Evolutionary conservation across 805 yeast species (phyloP).

Genomic region (Saitoella complicata): DNA sequence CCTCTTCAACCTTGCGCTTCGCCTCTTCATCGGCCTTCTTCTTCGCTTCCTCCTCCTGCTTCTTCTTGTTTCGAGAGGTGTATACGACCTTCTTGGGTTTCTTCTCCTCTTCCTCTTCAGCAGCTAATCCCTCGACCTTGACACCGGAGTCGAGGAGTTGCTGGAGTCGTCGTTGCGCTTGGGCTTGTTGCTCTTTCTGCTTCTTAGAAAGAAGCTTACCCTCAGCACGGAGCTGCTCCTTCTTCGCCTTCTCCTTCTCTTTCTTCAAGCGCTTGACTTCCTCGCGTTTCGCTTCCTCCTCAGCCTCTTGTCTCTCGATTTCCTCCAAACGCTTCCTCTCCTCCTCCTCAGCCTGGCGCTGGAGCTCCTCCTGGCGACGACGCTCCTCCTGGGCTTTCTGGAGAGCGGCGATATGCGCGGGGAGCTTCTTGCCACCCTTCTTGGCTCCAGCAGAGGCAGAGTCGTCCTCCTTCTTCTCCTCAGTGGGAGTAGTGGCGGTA

Average conservation of each 20-base stretch:
- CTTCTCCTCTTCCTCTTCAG: slow-evolving; percentile 18
- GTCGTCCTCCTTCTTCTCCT: slow-evolving; percentile 19
- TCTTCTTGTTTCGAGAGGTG: slow-evolving; percentile 45
- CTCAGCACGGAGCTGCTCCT: slow-evolving; percentile 86
- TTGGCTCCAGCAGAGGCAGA: slow-evolving; percentile 21
- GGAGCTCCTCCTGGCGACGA: slow-evolving; percentile 78
- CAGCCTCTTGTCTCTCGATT: slow-evolving; percentile 31
- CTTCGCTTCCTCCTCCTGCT: slow-evolving; percentile 20
- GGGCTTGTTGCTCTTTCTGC: slow-evolving; percentile 82
- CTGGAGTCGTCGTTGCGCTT: slow-evolving; percentile 77
- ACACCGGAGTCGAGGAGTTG: slow-evolving; percentile 63
- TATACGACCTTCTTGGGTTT: slow-evolving; percentile 57
- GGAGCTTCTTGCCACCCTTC: slow-evolving; percentile 61
- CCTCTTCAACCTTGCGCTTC: slow-evolving; percentile 14
- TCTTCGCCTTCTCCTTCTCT: slow-evolving; percentile 74
- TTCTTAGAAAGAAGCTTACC: slow-evolving; percentile 89
- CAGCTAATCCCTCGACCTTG: slow-evolving; percentile 50
- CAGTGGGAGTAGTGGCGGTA: slow-evolving; percentile 25
- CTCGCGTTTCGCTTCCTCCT: slow-evolving; percentile 23
- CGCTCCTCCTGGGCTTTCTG: slow-evolving; percentile 77
- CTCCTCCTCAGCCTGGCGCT: slow-evolving; percentile 53
- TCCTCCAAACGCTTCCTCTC: slow-evolving; percentile 34
- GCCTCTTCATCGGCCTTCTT: slow-evolving; percentile 23
- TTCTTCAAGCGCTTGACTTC: slow-evolving; percentile 38
- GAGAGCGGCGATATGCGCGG: slow-evolving; percentile 83